These are phyloP conservation scores for Ceratocystis colombiana DNA, from an alignment of 2,329 filamentous ascomycete species.

Conservation along the genomic window DNA sequence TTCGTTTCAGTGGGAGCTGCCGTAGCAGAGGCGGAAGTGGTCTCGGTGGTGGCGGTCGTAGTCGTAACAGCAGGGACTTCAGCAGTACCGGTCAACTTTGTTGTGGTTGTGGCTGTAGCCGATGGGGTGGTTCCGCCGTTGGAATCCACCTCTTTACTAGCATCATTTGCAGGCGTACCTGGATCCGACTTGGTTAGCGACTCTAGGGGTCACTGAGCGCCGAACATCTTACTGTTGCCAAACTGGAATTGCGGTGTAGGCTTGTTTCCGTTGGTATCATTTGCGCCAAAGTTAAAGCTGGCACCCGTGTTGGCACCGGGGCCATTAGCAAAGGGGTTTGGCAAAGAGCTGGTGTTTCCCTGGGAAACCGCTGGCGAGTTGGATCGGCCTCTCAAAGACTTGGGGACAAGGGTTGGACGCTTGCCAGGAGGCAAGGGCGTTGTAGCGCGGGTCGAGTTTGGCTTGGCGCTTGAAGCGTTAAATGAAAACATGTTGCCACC, in stretches of 20 bases:
- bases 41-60: neutral
- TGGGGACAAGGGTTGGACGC: slow-evolving; percentile 32
- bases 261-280: slow-evolving; percentile 22
- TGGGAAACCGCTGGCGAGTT: slow-evolving; percentile 25
- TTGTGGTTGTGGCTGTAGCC: neutral
- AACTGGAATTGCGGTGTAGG: slow-evolving; percentile 23
- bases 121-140: slow-evolving; percentile 3
- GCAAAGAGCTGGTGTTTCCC: slow-evolving; percentile 20
- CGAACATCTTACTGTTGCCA: slow-evolving; percentile 25
- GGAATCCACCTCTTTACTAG: slow-evolving; percentile 18
- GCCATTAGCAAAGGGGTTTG: slow-evolving; percentile 23
- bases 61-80: slow-evolving; percentile 8
- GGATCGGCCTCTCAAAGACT: slow-evolving; percentile 25
- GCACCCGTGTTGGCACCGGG: neutral
- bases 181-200: slow-evolving; percentile 27
- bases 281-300: slow-evolving; percentile 24
- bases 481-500: slow-evolving; percentile 28
- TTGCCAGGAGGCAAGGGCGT: slow-evolving; percentile 30
- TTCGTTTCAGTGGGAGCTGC: neutral
- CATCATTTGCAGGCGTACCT: slow-evolving; percentile 27
- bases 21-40: neutral
- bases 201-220: slow-evolving; percentile 25
- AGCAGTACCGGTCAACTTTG: slow-evolving; percentile 14
- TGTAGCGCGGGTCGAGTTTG: slow-evolving; percentile 22
- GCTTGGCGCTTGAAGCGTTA: slow-evolving; percentile 18